These are phyloP conservation scores for Ophiostoma angusticollis DNA, from an alignment of 2,329 filamentous ascomycete genomes.

Conservation along the genomic window DNA sequence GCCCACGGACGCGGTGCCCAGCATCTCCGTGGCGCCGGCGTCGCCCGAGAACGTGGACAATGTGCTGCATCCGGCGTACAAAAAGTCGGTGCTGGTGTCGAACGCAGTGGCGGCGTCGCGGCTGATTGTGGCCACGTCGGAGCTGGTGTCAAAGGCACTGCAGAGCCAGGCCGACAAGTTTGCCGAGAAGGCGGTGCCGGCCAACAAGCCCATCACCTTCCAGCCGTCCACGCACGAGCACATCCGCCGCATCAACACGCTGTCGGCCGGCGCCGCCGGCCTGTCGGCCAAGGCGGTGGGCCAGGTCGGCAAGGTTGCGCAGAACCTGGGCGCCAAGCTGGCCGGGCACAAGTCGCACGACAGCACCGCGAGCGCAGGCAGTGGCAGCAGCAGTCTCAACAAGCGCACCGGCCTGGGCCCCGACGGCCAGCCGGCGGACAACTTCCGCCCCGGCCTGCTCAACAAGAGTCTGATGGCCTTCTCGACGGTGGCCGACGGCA, in stretches of 20 bases:
- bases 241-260: constrained; percentile 79
- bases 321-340: constrained; percentile 74
- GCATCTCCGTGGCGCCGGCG: constrained; percentile 53
- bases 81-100: constrained; percentile 72
- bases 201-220: constrained; percentile 74
- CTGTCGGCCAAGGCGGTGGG: constrained; percentile 79
- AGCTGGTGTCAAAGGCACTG: constrained; percentile 65
- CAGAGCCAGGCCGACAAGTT: constrained; percentile 68
- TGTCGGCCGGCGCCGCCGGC: constrained; percentile 66
- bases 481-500: constrained; percentile 83
- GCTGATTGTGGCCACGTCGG: constrained; percentile 78
- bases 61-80: constrained; percentile 81
- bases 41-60: constrained; percentile 60
- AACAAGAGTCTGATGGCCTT: constrained; percentile 98
- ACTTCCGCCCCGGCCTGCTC: constrained; percentile 78
- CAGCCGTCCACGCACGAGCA: constrained; percentile 70
- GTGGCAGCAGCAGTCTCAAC: not conserved
- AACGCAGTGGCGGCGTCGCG: constrained; percentile 80
- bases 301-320: constrained; percentile 68
- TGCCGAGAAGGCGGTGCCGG: constrained; percentile 66
- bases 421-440: constrained; percentile 50
- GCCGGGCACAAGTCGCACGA: constrained; percentile 22
- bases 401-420: constrained; percentile 48
- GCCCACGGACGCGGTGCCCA: constrained; percentile 51
- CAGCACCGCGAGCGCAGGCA: not conserved